These are phyloP conservation scores for Arabidopsis arenosa DNA, from an alignment of 345 rosid species.

Conservation along the genomic window DNA sequence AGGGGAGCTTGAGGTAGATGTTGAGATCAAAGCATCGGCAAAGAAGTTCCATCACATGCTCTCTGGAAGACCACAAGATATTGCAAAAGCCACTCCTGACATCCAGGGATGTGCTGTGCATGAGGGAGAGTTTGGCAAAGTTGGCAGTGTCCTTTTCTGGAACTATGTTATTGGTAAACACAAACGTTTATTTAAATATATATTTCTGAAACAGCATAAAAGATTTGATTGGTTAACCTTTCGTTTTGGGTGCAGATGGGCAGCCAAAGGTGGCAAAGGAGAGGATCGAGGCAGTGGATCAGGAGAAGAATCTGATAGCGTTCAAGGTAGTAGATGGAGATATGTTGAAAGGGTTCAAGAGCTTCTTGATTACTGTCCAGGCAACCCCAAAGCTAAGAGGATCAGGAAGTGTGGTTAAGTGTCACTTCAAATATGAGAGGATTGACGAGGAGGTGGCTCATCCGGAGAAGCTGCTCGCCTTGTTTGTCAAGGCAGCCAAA, in stretches of 20 bases:
- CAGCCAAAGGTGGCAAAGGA: slow-evolving; percentile 5
- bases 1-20: slow-evolving; percentile 23
- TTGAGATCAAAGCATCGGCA: slow-evolving; percentile 38
- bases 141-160: slow-evolving; percentile 46
- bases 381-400: slow-evolving; percentile 29
- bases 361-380: slow-evolving; percentile 9
- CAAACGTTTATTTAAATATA: neutral
- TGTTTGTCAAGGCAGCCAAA: slow-evolving; percentile 4
- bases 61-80: slow-evolving; percentile 46
- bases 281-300: neutral
- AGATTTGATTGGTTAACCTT: neutral
- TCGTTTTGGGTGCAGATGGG: slow-evolving; percentile 34
- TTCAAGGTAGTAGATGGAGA: slow-evolving; percentile 30
- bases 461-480: slow-evolving; percentile 26
- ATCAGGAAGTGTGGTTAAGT: slow-evolving; percentile 37
- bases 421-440: slow-evolving; percentile 32
- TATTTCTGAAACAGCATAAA: neutral
- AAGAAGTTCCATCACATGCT: slow-evolving; percentile 44
- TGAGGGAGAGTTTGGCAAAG: slow-evolving; percentile 54
- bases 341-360: slow-evolving; percentile 30
- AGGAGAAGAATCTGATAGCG: slow-evolving; percentile 6
- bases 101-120: slow-evolving; percentile 42
- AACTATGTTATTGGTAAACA: slow-evolving; percentile 47
- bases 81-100: slow-evolving; percentile 39
- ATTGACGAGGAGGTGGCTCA: slow-evolving; percentile 23